Conservation (phyloP, 331 rosid species). For the Rosa hybrid region DNA sequence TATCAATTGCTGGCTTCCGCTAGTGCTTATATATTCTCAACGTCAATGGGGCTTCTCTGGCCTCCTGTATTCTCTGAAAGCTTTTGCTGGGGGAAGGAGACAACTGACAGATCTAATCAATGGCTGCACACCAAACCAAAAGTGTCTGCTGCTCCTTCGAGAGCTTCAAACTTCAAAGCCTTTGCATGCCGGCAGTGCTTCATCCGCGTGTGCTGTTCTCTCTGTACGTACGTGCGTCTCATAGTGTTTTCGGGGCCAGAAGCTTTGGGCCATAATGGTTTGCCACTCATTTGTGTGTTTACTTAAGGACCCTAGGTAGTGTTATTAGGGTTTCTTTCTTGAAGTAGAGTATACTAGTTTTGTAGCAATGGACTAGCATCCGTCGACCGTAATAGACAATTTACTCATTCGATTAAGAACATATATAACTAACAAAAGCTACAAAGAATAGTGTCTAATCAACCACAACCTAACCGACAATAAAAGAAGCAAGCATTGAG, state of each 20-base stretch:
- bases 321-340: neutral
- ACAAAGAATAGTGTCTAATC: no score
- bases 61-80: neutral
- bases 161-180: neutral
- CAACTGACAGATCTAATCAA: constrained; percentile 25
- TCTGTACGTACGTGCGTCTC: neutral
- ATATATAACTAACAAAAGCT: no score
- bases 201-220: constrained; percentile 18
- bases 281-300: neutral
- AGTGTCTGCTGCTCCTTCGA: neutral
- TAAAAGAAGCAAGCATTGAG: no score
- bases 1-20: constrained; percentile 5
- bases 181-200: constrained; percentile 13
- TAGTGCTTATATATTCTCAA: constrained; percentile 10
- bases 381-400: neutral
- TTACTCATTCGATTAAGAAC: neutral
- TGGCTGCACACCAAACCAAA: constrained; percentile 18
- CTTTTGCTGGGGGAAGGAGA: constrained; percentile 10
- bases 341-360: neutral
- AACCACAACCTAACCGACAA: no score
- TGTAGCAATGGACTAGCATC: neutral
- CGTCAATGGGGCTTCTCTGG: constrained; percentile 15
- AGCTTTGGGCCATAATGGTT: neutral
- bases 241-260: constrained; percentile 3
- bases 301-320: neutral